Percentiles rank a stretch among this genome's conserved stretches.
These are phyloP conservation scores for Candolleomyces aberdarensis DNA, from an alignment of 768 basidiomycete genomes.

Conservation along the genomic window DNA sequence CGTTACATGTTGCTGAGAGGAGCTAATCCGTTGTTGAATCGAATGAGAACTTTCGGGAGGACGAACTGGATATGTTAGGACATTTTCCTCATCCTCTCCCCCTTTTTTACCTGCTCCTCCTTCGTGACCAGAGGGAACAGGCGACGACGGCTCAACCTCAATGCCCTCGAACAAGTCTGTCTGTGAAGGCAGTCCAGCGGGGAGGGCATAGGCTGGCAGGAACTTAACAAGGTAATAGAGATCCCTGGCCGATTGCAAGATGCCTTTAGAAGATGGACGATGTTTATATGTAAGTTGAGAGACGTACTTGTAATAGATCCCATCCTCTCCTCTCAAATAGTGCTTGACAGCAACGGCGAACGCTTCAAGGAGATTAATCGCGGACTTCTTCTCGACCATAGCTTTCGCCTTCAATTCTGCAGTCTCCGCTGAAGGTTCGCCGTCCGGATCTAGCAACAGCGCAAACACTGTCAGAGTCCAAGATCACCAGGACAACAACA, in stretches of 20 bases:
- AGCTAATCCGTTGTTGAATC: not conserved
- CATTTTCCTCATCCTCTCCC: constrained; percentile 2
- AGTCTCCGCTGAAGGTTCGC: constrained; percentile 12
- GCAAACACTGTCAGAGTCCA: not conserved
- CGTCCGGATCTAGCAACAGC: constrained; percentile 16
- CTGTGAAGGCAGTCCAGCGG: constrained; percentile 43
- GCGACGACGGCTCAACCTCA: not conserved
- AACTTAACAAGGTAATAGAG: constrained; percentile 70
- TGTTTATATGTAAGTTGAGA: too few species aligned
- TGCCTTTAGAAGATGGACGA: not conserved
- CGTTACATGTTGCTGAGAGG: not conserved
- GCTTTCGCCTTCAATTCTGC: constrained; percentile 40
- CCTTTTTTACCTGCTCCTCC: not conserved
- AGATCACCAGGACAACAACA: not conserved
- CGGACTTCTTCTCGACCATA: constrained; percentile 66
- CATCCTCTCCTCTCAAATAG: constrained; percentile 63
- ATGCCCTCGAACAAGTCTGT: constrained; percentile 3
- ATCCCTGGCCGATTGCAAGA: constrained; percentile 32
- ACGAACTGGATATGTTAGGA: not conserved
- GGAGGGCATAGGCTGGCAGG: constrained; percentile 62
- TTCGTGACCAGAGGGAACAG: constrained; percentile 18
- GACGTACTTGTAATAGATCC: constrained; percentile 43
- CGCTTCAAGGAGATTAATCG: constrained; percentile 64
- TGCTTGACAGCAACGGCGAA: constrained; percentile 67
- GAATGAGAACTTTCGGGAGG: not conserved